Base-by-base conservation (phyloP, 2,329 filamentous ascomycete species). In the Paracamarosporium sp. region DNA sequence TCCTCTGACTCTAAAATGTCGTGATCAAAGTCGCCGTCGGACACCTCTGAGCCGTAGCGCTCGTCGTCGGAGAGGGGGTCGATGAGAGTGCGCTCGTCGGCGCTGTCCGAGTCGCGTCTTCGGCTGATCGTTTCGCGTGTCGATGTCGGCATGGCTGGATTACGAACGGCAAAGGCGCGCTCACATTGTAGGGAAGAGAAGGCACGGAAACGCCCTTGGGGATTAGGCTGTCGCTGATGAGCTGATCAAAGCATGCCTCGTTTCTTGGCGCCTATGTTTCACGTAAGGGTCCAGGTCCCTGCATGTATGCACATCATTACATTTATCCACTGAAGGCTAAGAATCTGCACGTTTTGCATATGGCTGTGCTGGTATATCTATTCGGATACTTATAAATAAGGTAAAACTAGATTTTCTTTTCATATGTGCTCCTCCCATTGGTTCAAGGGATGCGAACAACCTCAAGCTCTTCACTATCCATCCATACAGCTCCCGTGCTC, bases 401-500 rank as follows among this genome's bases (percentile, higher is more conserved):
- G n/a, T n/a, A n/a, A n/a, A n/a, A n/a, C n/a, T n/a, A n/a, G n/a
- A n/a, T n/a, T n/a, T n/a, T n/a, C n/a, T n/a, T n/a, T n/a, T n/a
- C n/a, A n/a, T n/a, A n/a, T n/a, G n/a, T n/a, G n/a, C n/a, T n/a
- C n/a, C n/a, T n/a, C n/a, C n/a, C n/a, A n/a, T n/a, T 12, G 1
- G 13, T 22, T 63, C 50, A 72, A 2, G 71, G 70, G 81, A 86
- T 85, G 61, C 79, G 76, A 36, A 88, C 78, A 8, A 90, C 79
- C 0, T 79, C 77, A 35, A 83, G 69, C 0, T 87, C 88, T 1
- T 82, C 82, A 0, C 83, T 86, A 74, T 88, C 92, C 50, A 89
- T 76, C 91, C 92, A 96, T 46, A 78, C 78, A 13, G 86, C 80
- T 0, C 84, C 84, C 8, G 84, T 84, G 6, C 79, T 80, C 57